Evolutionary conservation across 768 basidiomycete species (phyloP).

Genomic region (Asterophora parasitica): DNA sequence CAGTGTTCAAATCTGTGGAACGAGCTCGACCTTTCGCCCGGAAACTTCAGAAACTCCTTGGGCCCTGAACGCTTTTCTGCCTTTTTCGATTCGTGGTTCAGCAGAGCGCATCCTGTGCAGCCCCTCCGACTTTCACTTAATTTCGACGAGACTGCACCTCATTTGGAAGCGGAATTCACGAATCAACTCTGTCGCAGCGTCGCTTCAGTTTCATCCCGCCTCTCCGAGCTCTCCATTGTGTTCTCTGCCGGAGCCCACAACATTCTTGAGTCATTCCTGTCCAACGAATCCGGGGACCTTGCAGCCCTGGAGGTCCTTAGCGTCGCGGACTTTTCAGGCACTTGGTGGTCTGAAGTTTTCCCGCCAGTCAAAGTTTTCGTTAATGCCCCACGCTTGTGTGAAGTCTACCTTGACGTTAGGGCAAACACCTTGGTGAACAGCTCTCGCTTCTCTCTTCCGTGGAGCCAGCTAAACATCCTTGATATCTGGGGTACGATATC

Average conservation of each 20-base stretch:
- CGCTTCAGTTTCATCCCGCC: background rate
- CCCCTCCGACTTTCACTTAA: background rate
- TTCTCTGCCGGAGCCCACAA: background rate
- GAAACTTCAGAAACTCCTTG: no score
- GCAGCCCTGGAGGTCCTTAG: background rate
- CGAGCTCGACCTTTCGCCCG: background rate
- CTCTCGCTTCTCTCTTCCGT: background rate
- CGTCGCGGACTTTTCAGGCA: no score
- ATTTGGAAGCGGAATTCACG: no score
- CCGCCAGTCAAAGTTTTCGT: no score
- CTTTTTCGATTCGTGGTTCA: background rate
- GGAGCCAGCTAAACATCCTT: background rate
- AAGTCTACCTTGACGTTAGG: background rate
- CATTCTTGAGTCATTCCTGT: background rate
- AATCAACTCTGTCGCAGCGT: no score
- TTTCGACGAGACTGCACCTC: no score
- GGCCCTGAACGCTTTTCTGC: background rate
- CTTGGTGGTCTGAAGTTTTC: no score
- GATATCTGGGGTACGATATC: background rate
- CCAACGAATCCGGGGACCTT: background rate
- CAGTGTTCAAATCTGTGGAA: conserved; percentile 3
- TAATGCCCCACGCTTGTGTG: background rate
- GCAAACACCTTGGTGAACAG: background rate
- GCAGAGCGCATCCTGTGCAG: background rate
- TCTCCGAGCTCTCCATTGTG: background rate